A percentile compares a stretch with the other conserved stretches of the same genome.
phyloP scores from a whole-genome alignment of 352 stramenopile genomes.

The Globisporangium paroecandrum region DNA sequence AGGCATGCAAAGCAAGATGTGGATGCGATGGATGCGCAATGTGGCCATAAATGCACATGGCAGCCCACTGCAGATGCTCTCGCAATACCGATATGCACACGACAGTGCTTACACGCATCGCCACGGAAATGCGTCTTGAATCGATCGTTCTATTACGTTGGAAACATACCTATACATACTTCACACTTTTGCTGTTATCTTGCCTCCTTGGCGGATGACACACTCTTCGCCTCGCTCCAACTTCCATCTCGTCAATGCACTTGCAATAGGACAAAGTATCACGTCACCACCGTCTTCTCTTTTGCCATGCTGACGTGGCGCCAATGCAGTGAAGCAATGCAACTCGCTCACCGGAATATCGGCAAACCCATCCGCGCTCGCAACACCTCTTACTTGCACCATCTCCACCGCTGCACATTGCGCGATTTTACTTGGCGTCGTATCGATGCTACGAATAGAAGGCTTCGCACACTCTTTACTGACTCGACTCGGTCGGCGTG shows the following conservation, averaged over 20 bases:
- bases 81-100: background rate
- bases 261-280: background rate
- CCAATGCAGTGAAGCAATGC: background rate
- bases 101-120: background rate
- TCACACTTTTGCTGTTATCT: background rate
- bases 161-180: background rate
- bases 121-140: background rate
- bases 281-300: background rate
- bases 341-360: background rate
- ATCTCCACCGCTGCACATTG: background rate
- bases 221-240: background rate
- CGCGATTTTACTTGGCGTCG: background rate
- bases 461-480: background rate
- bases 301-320: background rate
- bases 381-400: background rate
- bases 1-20: too few relatives aligned
- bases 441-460: background rate
- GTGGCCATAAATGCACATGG: too few relatives aligned
- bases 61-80: background rate
- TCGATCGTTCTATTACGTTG: background rate
- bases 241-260: background rate
- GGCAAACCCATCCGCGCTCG: background rate
- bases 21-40: too few relatives aligned
- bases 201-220: background rate
- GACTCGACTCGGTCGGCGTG: background rate